phyloP scores from a whole-genome alignment of 208 protist species.

The Wallacemonas sp. region DNA sequence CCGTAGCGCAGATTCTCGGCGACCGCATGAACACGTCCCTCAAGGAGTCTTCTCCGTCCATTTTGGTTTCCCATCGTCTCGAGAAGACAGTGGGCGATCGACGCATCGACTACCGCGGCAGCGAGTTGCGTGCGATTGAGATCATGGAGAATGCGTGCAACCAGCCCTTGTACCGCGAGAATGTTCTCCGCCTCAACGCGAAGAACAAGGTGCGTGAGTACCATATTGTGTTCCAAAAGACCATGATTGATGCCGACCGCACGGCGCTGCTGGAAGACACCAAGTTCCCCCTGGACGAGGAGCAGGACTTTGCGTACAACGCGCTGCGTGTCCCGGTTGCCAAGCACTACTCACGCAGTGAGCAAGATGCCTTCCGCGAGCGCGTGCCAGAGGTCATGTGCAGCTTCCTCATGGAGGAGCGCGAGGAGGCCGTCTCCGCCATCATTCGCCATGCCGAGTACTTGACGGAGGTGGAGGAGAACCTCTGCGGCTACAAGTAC shows the following conservation, averaged over 20 bases:
- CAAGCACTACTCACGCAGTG: constrained; percentile 49
- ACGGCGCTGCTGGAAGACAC: constrained; percentile 37
- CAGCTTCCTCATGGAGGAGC: constrained; percentile 52
- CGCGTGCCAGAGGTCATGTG: constrained; percentile 48
- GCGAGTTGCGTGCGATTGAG: constrained; percentile 76
- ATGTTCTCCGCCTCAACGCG: constrained; percentile 55
- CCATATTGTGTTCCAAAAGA: constrained; percentile 31
- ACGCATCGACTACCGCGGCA: constrained; percentile 42
- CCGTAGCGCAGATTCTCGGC: constrained; percentile 57
- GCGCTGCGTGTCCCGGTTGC: constrained; percentile 25
- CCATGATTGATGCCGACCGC: constrained; percentile 14
- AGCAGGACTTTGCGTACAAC: not conserved
- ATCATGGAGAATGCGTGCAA: constrained; percentile 74
- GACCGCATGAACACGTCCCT: constrained; percentile 68
- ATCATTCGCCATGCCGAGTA: constrained; percentile 51
- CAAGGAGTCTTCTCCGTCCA: constrained; percentile 34
- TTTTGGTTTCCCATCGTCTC: constrained; percentile 53
- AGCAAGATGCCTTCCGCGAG: constrained; percentile 37
- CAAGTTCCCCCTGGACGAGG: constrained; percentile 29
- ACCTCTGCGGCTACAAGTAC: constrained; percentile 57
- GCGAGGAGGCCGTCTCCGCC: constrained; percentile 60
- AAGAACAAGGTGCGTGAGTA: constrained; percentile 68
- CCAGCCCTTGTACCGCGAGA: constrained; percentile 35
- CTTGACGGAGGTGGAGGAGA: constrained; percentile 46
- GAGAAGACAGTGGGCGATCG: constrained; percentile 43